Evolutionary conservation across 805 yeast species (phyloP), one percentile per base, ranked within the genome.

Genomic region (Saccharomycopsis fodiens): DNA sequence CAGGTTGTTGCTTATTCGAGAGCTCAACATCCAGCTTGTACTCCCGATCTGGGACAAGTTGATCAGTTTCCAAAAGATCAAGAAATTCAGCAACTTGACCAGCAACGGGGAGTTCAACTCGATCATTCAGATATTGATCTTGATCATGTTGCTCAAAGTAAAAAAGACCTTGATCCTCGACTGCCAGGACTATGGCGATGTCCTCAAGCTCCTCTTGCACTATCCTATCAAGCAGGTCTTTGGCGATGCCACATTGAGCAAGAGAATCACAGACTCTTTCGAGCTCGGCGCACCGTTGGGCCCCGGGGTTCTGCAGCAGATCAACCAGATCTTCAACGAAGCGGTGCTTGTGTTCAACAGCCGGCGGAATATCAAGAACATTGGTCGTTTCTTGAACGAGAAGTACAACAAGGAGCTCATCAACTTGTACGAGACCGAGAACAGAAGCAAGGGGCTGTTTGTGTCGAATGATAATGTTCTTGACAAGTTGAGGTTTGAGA

Each of bases 101-200:
- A 45, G 49, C 23, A 57, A 60, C 39, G 22, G 19, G 39, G 63
- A 59, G 23, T 48, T 61, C n/a, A 53, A 69, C 2, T 64, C 61
- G 27, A 44, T 74, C 29, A 41, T 73, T 21, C 62, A 61, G 5
- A 70, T 65, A 50, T 53, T 70, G 35, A 62, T 71, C 3, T 65
- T 72, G 29, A 59, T 66, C 13, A 51, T 69, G 29, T 53, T 74
- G 32, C 63, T 74, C 13, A 69, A 68, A 54, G 56, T 74, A 44
- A 73, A 74, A 47, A 52, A 69, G 1, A 66, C 65, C 4, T 55
- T 74, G 30, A 67, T 70, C 5, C 52, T 67, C 12, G 68, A 73
- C 39, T 60, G 64, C 42, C 60, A 57, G 13, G 79, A 74, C 53
- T 72, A 70, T 48, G 68, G 76, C 23, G 79, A 74, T 52, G 62